A percentile compares a stretch with the other conserved stretches of the same genome.
Conservation (phyloP, 768 basidiomycete species). For the Hirschioporus abietinus region DNA sequence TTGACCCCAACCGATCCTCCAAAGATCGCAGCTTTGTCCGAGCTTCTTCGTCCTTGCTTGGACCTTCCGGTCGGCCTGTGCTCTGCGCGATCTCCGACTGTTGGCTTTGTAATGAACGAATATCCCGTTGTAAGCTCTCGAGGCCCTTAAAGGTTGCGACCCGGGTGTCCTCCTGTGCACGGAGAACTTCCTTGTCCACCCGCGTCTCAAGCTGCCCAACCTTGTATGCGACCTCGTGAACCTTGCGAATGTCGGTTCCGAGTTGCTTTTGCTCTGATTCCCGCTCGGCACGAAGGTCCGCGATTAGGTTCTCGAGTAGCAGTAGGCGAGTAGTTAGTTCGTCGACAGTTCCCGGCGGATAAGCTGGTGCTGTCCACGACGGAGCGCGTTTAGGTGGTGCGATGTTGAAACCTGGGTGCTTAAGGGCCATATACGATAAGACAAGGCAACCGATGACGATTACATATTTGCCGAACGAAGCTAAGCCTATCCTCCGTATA, state of each 20-base stretch:
- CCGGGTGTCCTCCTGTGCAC: constrained; percentile 31
- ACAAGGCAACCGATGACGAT: constrained; percentile 39
- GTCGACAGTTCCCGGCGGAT: constrained; percentile 58
- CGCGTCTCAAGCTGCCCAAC: constrained; percentile 54
- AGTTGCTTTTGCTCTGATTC: constrained; percentile 45
- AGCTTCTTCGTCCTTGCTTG: constrained; percentile 50
- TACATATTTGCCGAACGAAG: constrained; percentile 35
- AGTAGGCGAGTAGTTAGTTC: constrained; percentile 61
- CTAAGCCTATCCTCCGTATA: neutral
- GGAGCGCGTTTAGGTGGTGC: neutral
- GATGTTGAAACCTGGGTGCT: constrained; percentile 19
- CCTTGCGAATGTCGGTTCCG: constrained; percentile 46
- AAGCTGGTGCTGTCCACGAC: constrained; percentile 35
- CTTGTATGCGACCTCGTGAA: constrained; percentile 47
- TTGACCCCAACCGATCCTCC: constrained; percentile 55
- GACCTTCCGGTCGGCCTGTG: constrained; percentile 13
- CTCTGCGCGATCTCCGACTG: constrained; percentile 18
- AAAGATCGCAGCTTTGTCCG: constrained; percentile 46
- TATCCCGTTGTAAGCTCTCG: constrained; percentile 5
- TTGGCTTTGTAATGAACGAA: constrained; percentile 11
- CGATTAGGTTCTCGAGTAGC: constrained; percentile 57
- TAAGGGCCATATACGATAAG: constrained; percentile 40
- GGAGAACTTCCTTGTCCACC: constrained; percentile 44
- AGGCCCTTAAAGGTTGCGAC: constrained; percentile 12
- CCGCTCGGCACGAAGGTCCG: constrained; percentile 50